A percentile compares a stretch with the other conserved stretches of the same genome.
These are phyloP conservation scores for Exidia glandulosa DNA, from an alignment of 768 basidiomycete species.

Conservation along the genomic window DNA sequence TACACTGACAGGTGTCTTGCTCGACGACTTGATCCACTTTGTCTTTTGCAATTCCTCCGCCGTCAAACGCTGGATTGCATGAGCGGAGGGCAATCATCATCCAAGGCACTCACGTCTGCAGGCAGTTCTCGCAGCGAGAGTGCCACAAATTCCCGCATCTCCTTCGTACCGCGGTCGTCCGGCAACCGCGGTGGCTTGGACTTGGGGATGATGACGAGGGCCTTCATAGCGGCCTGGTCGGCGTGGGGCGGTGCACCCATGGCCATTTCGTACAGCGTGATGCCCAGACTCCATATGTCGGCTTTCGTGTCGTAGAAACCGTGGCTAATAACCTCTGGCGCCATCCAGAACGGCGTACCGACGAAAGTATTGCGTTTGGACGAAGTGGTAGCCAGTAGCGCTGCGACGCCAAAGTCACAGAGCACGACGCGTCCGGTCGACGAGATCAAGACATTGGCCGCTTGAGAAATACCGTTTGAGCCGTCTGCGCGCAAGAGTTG, in stretches of 20 bases:
- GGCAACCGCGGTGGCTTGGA: conserved; percentile 69
- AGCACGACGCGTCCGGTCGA: conserved; percentile 85
- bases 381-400: conserved; percentile 67
- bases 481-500: too few species aligned
- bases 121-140: conserved; percentile 76
- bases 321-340: conserved; percentile 87
- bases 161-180: conserved; percentile 70
- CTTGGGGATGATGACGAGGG: conserved; percentile 82
- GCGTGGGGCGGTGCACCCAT: conserved; percentile 94
- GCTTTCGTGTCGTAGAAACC: conserved; percentile 93
- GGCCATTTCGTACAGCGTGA: conserved; percentile 92
- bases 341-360: conserved; percentile 99
- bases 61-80: conserved; percentile 51
- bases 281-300: conserved; percentile 96
- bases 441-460: conserved; percentile 90
- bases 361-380: conserved; percentile 95
- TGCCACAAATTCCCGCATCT: conserved; percentile 81
- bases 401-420: conserved; percentile 97
- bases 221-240: conserved; percentile 69
- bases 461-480: too few species aligned
- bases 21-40: conserved; percentile 78
- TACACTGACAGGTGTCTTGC: conserved; percentile 53
- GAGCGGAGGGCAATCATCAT: background rate
- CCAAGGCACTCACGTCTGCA: conserved; percentile 43
- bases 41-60: conserved; percentile 83